Base-by-base conservation (phyloP, 768 basidiomycete species). In the Boletus tomentosulus region DNA sequence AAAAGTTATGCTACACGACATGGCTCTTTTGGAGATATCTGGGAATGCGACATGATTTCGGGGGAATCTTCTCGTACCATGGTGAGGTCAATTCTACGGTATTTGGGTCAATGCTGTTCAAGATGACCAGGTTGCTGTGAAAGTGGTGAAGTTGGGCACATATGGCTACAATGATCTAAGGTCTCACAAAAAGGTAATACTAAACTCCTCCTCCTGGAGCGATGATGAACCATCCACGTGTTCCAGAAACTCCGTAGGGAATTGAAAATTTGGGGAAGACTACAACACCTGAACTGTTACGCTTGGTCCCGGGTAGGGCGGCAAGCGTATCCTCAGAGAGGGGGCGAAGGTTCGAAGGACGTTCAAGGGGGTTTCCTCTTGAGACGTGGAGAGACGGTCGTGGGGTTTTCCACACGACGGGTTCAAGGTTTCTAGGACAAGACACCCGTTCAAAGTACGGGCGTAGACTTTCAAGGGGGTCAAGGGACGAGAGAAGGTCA, bases 231-330 rank as follows among this genome's bases (percentile, higher is more conserved):
- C 34, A 15, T 22, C 24, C 16, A 37, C n/a, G 30, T n/a, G 11
- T 30, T 51, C 10, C 46, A 65, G 64, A 62, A 51, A 46, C 57
- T 73, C n/a, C 62, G 59, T 22, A 66, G 71, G 25, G 71, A 72
- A 49, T 22, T 66, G 28, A 61, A 7, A 46, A 27, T 66, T 4
- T 64, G 64, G 65, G 50, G 1, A 11, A 25, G 19, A 16, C 30
- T 65, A 33, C 38, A 22, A 19, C 62, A 65, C 45, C 44, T 0
- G 34, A 72, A 74, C 46, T n/a, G n/a, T n/a, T n/a, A n/a, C n/a
- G n/a, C n/a, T n/a, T n/a, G n/a, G n/a, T n/a, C n/a, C n/a, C n/a
- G n/a, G n/a, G n/a, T n/a, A n/a, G n/a, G n/a, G n/a, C n/a, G n/a
- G n/a, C n/a, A n/a, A n/a, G n/a, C n/a, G n/a, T n/a, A n/a, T n/a